Conservation (phyloP, 140 eudicot genomes). For the Bidens hawaiensis region DNA sequence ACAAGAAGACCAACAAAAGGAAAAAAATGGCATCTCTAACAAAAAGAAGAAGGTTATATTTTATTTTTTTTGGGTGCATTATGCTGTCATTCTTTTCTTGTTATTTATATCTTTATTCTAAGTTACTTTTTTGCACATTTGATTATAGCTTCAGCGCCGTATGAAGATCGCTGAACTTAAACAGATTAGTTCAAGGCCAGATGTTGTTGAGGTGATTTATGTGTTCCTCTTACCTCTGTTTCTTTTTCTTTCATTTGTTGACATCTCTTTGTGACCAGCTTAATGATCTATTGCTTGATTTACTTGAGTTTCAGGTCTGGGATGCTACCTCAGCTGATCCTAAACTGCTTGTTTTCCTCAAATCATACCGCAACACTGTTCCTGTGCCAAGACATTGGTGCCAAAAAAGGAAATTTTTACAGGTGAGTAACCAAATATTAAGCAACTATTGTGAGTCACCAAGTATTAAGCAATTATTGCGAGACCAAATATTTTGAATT, state of each 20-base stretch:
- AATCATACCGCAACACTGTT: constrained; percentile 89
- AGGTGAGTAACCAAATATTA: constrained; percentile 49
- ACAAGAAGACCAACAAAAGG: constrained; percentile 72
- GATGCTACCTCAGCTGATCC: constrained; percentile 98
- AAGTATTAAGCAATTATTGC: not conserved
- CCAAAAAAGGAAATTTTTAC: constrained; percentile 88
- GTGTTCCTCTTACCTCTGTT: not conserved
- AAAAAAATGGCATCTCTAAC: constrained; percentile 76
- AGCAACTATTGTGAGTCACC: not conserved
- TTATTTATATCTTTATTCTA: not conserved
- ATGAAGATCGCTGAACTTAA: constrained; percentile 98
- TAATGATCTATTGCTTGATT: not conserved
- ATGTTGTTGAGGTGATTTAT: constrained; percentile 87
- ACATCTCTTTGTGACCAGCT: not conserved
- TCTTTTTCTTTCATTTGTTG: not conserved
- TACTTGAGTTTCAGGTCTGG: constrained; percentile 68
- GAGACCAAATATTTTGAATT: not conserved
- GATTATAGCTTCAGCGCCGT: constrained; percentile 81
- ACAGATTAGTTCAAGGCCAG: constrained; percentile 86
- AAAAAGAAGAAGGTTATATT: constrained; percentile 90
- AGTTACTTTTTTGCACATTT: not conserved
- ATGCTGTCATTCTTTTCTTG: not conserved
- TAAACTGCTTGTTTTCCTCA: constrained; percentile 78
- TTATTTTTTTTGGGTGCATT: not conserved
- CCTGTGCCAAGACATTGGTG: constrained; percentile 99